A percentile compares a stretch with the other conserved stretches of the same genome.
phyloP scores from a whole-genome alignment of 2,329 filamentous ascomycete genomes.

The Biscogniauxia mediterranea region DNA sequence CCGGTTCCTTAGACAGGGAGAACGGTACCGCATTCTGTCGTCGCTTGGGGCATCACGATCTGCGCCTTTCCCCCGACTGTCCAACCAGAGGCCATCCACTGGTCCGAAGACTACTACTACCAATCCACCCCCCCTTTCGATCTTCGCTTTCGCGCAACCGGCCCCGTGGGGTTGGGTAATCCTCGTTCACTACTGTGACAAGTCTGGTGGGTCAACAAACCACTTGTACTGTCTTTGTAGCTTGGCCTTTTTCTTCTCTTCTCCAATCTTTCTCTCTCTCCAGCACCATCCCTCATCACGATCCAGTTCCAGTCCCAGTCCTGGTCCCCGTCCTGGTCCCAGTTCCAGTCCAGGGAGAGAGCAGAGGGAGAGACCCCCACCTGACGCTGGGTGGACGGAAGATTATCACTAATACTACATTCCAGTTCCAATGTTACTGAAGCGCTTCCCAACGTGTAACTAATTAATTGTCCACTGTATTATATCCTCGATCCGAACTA shows the following conservation, averaged over 20 bases:
- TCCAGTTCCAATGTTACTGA: not conserved
- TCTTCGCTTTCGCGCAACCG: conserved; percentile 12
- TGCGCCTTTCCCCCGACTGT: conserved; percentile 29
- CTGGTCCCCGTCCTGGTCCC: too few relatives aligned
- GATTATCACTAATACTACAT: not conserved
- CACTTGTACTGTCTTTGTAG: conserved; percentile 5
- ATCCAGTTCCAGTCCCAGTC: conserved; percentile 3
- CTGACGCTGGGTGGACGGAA: not conserved
- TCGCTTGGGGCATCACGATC: not conserved
- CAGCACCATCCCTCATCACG: conserved; percentile 7
- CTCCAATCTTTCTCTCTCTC: not conserved
- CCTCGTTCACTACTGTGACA: conserved; percentile 14
- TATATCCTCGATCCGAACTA: too few relatives aligned
- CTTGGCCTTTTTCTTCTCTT: not conserved
- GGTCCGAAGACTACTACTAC: conserved; percentile 29
- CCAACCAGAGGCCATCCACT: conserved; percentile 35
- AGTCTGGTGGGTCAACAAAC: conserved; percentile 13
- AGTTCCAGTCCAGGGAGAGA: not conserved
- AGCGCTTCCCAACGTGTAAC: not conserved
- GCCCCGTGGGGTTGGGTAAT: conserved; percentile 24
- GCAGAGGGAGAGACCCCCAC: not conserved
- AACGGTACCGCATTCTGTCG: not conserved
- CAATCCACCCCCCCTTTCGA: conserved; percentile 6
- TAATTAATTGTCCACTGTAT: too few relatives aligned
- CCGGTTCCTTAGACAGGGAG: not conserved